Conservation (phyloP, 2,329 filamentous ascomycete genomes). For the Allantophomopsis lycopodina region DNA sequence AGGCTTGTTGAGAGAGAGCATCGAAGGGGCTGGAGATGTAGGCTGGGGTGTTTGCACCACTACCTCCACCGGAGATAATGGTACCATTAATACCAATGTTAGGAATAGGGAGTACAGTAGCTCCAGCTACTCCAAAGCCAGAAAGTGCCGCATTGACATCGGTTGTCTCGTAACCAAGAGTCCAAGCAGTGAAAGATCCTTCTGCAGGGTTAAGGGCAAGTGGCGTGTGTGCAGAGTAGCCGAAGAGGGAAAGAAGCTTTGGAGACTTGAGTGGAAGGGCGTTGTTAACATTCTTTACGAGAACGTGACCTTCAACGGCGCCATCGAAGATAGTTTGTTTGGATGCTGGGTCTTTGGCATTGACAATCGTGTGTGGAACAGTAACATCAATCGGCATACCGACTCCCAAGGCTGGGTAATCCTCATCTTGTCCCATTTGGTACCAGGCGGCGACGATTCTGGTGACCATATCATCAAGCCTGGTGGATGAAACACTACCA, state of each 20-base stretch:
- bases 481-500: slow-evolving; percentile 37
- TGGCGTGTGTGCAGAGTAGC: slow-evolving; percentile 35
- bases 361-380: slow-evolving; percentile 34
- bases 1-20: slow-evolving; percentile 35
- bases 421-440: slow-evolving; percentile 40
- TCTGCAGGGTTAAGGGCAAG: not conserved
- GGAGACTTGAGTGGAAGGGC: slow-evolving; percentile 36
- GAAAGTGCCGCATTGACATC: not conserved
- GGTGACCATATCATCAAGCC: slow-evolving; percentile 48
- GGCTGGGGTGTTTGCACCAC: slow-evolving; percentile 31
- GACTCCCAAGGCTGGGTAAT: slow-evolving; percentile 21
- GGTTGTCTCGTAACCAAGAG: not conserved
- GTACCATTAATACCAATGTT: slow-evolving; percentile 33
- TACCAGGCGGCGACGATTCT: slow-evolving; percentile 44
- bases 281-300: slow-evolving; percentile 45
- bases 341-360: slow-evolving; percentile 36
- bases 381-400: slow-evolving; percentile 36
- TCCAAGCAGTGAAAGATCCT: not conserved
- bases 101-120: not conserved
- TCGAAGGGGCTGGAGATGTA: slow-evolving; percentile 38
- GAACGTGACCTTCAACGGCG: slow-evolving; percentile 47
- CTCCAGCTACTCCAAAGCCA: not conserved
- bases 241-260: slow-evolving; percentile 41
- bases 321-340: slow-evolving; percentile 34
- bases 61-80: slow-evolving; percentile 30